Evolutionary conservation across 108 stramenopile genomes (phyloP), one percentile per base, ranked within the genome.

Genomic region (Seminavis robusta): DNA sequence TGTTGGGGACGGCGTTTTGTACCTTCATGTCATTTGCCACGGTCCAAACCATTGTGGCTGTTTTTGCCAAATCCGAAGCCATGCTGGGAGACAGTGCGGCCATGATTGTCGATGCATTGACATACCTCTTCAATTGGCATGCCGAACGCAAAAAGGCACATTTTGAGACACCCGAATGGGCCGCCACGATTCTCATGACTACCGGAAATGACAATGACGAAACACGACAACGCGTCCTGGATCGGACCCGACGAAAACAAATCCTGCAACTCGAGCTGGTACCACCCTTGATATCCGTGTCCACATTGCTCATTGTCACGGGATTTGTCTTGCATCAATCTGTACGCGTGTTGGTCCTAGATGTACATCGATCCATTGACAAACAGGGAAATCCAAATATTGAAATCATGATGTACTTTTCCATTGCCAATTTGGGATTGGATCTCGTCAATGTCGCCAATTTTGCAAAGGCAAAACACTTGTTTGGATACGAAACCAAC

Each of bases 81-180:
- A 76, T 82, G 76, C 39, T 77, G 17, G 79, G 74, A 11, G 81
- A 84, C 44, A 64, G 61, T 28, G 74, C 59, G 20, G 69, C 84
- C n/a, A 85, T 85, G 84, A 61, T 71, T 30, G 77, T 85, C 2
- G 84, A 85, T 63, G 64, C 80, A 8, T 33, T 79, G 21, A 75
- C 80, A 3, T 85, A 85, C 52, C 49, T 81, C 15, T 83, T 83
- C 64, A 87, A 87, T 60, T 69, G 68, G 30, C 56, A 56, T 37
- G 81, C 87, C 8, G 83, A 89, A 48, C 67, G 69, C 43, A 53
- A 67, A 37, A 87, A 87, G 52, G 68, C 64, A 40, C 37, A 27
- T 21, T 51, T 59, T 31, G 55, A 71, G 31, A 29, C 56, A 26
- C 56, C 60, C 45, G 29, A 30, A 9, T 30, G 57, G 46, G 21